A percentile compares a stretch with the other conserved stretches of the same genome.
Conservation (phyloP, 768 basidiomycete species). For the Boletellus ananiceps region DNA sequence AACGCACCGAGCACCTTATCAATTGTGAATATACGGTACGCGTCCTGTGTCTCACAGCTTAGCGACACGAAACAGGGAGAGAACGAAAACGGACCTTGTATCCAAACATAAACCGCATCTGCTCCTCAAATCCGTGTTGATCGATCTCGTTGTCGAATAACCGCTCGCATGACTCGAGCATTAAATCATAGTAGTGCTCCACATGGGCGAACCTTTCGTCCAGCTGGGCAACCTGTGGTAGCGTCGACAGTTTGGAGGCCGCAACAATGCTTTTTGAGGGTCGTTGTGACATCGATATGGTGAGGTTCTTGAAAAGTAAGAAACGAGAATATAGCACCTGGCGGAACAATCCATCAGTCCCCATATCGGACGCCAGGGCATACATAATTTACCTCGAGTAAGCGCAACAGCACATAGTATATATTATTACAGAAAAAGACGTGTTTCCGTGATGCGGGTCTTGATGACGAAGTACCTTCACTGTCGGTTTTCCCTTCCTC, state of each 20-base stretch:
- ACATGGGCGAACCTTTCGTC: slow-evolving; percentile 42
- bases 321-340: slow-evolving; percentile 84
- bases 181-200: slow-evolving; percentile 72
- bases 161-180: slow-evolving; percentile 84
- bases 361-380: neutral
- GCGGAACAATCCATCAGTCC: neutral
- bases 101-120: slow-evolving; percentile 84
- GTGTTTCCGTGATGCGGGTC: slow-evolving; percentile 40
- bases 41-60: slow-evolving; percentile 42
- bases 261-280: slow-evolving; percentile 7
- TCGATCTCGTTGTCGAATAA: slow-evolving; percentile 93
- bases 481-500: slow-evolving; percentile 27
- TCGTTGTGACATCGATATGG: slow-evolving; percentile 41
- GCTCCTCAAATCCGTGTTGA: slow-evolving; percentile 83
- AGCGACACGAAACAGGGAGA: neutral
- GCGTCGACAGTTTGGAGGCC: slow-evolving; percentile 26
- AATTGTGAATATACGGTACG: slow-evolving; percentile 88
- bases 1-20: slow-evolving; percentile 87
- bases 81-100: slow-evolving; percentile 46
- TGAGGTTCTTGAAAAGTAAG: slow-evolving; percentile 70
- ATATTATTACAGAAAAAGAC: slow-evolving; percentile 87
- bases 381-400: slow-evolving; percentile 69
- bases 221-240: slow-evolving; percentile 25
- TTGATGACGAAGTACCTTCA: slow-evolving; percentile 20
- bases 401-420: slow-evolving; percentile 80